Percentiles rank a stretch among this genome's conserved stretches.
These are phyloP conservation scores for Scorias spongiosa DNA, from an alignment of 2,329 filamentous ascomycete species.

Conservation along the genomic window DNA sequence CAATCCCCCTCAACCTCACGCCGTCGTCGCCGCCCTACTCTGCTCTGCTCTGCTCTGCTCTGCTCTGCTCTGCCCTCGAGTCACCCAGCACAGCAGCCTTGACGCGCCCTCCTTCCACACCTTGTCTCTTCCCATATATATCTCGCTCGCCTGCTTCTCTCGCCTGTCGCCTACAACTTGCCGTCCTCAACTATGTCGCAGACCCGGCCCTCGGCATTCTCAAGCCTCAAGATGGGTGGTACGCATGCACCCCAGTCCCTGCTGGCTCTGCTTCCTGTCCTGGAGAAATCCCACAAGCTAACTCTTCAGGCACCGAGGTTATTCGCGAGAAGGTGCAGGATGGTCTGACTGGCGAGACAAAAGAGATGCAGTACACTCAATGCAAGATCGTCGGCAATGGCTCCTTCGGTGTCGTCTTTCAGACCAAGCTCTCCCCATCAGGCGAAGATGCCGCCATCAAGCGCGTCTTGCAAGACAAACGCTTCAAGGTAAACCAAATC, in stretches of 20 bases:
- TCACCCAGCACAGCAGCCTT: not conserved
- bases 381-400: conserved; percentile 99
- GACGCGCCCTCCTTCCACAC: not conserved
- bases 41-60: not conserved
- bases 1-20: not conserved
- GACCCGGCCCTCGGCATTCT: conserved; percentile 81
- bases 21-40: not conserved
- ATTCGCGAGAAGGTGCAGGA: conserved; percentile 98
- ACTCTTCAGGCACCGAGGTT: conserved; percentile 48
- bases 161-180: not conserved
- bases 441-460: conserved; percentile 99
- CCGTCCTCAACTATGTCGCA: conserved; percentile 54
- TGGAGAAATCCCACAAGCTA: conserved; percentile 5
- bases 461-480: conserved; percentile 95
- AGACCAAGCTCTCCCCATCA: conserved; percentile 95
- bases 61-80: not conserved
- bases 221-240: conserved; percentile 92
- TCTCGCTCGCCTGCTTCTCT: not conserved
- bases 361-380: conserved; percentile 95
- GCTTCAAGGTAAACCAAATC: conserved; percentile 80
- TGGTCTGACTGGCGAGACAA: conserved; percentile 88
- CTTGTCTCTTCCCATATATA: not conserved
- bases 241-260: conserved; percentile 30
- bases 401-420: conserved; percentile 96
- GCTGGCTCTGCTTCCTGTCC: conserved; percentile 5